These are phyloP conservation scores for Epicoccum sorghinum DNA, from an alignment of 2,329 filamentous ascomycete species.

Conservation along the genomic window DNA sequence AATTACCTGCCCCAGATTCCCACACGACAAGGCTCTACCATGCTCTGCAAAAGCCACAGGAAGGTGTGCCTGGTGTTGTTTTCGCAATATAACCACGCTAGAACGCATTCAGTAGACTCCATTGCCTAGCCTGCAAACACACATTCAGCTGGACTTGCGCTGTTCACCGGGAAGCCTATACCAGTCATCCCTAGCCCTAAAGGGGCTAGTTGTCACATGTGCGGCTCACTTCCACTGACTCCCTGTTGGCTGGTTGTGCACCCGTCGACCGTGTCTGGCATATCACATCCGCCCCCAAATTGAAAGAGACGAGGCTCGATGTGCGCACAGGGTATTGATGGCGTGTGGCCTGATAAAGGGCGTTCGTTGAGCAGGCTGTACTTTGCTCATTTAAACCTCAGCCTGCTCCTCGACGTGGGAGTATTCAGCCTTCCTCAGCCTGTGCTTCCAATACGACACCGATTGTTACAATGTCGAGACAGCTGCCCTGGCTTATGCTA, in stretches of 20 bases:
- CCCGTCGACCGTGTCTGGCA: slow-evolving; percentile 14
- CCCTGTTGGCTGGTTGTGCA: slow-evolving; percentile 6
- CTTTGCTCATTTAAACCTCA: slow-evolving; percentile 9
- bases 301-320: slow-evolving; percentile 15
- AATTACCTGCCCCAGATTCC: slow-evolving; percentile 2
- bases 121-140: neutral
- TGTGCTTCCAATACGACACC: neutral
- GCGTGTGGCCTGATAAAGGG: slow-evolving; percentile 18
- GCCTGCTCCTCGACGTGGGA: neutral
- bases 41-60: slow-evolving; percentile 1
- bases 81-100: neutral
- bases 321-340: slow-evolving; percentile 3
- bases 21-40: slow-evolving; percentile 6
- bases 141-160: slow-evolving; percentile 1
- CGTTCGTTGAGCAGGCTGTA: slow-evolving; percentile 1
- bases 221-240: slow-evolving; percentile 1
- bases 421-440: neutral
- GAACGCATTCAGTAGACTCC: neutral
- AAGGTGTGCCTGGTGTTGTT: neutral
- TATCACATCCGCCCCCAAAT: slow-evolving; percentile 4
- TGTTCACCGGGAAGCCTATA: neutral
- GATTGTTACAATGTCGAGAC: slow-evolving; percentile 22
- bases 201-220: slow-evolving; percentile 6
- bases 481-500: slow-evolving; percentile 19
- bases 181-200: slow-evolving; percentile 7